Base-by-base conservation (phyloP, 1,284 basidiomycete species). In the Ceratobasidium sp. region DNA sequence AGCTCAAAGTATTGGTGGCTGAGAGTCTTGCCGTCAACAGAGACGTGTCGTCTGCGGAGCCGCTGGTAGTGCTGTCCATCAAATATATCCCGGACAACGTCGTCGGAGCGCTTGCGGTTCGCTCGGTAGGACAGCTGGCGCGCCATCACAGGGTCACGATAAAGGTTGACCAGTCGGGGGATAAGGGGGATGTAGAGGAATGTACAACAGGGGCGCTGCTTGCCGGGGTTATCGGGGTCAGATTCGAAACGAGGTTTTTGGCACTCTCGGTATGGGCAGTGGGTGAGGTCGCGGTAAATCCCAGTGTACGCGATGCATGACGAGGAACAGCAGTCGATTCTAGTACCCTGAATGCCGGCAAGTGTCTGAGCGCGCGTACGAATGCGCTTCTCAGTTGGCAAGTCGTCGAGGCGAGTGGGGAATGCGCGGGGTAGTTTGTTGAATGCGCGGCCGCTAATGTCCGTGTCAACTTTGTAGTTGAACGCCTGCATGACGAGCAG, bases 1-100 rank as follows among this genome's bases (percentile, higher is more conserved):
- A 80, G 78, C 0, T 74, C 76, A 73, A 84, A 84, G 75, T 78
- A 82, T 0, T n/a, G 54, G 54, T 82, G 63, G 24, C n/a, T 22
- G 24, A 67, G 48, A 22, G 31, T 36, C n/a, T 73, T 36, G 22
- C 57, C 45, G n/a, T 17, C 54, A 7, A 76, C n/a, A 4, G 11
- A 17, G 36, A 74, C 71, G 17, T 24, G 33, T 36, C 71, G 6
- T 17, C 47, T 22, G n/a, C 48, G 56, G 2, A 77, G 73, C 3
- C n/a, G 22, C 8, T 29, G 17, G 50, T 77, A 76, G 29, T 50
- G 45, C 1, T 24, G n/a, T 7, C 75, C 72, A 50, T 76, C 63
- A 62, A 80, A 80, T 63, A 80, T 71, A 63, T 82, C 78, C 19
- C 8, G 53, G 11, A 79, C 76, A n/a, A 54, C 48, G 2, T 74